Base-by-base conservation (phyloP, 2,329 filamentous ascomycete species). In the Aspergillus brasiliensis region DNA sequence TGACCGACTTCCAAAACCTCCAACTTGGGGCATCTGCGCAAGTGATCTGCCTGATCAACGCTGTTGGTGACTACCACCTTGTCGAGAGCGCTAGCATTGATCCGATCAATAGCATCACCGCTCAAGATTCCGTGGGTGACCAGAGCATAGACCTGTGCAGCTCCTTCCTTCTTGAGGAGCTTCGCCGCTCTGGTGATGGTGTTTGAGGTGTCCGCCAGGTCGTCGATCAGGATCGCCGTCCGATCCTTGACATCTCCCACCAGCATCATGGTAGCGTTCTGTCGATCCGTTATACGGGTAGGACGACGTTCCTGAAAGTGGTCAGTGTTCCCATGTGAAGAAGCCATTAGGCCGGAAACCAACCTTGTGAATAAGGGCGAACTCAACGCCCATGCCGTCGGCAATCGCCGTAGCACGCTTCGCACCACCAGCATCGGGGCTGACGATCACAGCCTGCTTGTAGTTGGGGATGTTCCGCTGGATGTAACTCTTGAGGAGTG, bases 291-390 rank as follows among this genome's bases (percentile, higher is more conserved):
- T 75, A 96, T 93, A 68, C 90, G 90, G 54, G 91, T 96, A 27
- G 92, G 92, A 51, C 92, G 90, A 68, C 92, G 91, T 84, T 96
- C 92, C 90, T 93, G 59, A 23, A 60, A 65, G 69, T 57, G 58
- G 58, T 67, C 60, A 71, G 69, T 65, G 38, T 47, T 42, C 47
- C 28, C 56, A 37, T 7, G 25, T 11, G 37, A 7, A 28, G 23
- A 28, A 19, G 34, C 8, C 25, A 34, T 11, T 3, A 49, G 17
- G 59, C 11, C 31, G 59, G 23, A 65, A 21, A 71, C 79, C 76
- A 83, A 91, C 92, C 89, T 98, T 99, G 83, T 99, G 95, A 71
- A 99, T 99, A 60, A 99, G 86, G 51, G 95, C 95, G 80, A 99
- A 98, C 61, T 95, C 92, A 83, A 97, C 92, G 67, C 92, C 91